Conservation (phyloP, 352 stramenopile genomes). For the Pythium diclinum region DNA sequence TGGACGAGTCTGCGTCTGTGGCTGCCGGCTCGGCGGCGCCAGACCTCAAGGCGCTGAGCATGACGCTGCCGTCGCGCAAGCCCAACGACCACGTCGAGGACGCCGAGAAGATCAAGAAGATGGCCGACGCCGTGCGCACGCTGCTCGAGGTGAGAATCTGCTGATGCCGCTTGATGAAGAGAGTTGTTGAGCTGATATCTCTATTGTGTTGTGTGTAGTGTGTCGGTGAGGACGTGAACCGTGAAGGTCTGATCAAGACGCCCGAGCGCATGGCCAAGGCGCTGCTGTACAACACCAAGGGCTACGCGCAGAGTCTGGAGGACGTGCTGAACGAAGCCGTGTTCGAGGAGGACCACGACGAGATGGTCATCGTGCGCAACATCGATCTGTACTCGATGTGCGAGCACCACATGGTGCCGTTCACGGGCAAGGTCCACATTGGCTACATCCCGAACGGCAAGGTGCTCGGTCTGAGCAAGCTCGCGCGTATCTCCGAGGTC, state of each 20-base stretch:
- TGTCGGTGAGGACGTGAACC: slow-evolving; percentile 93
- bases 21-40: slow-evolving; percentile 1
- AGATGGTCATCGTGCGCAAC: slow-evolving; percentile 99
- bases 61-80: slow-evolving; percentile 54
- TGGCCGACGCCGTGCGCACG: slow-evolving; percentile 91
- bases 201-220: slow-evolving; percentile 34
- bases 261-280: slow-evolving; percentile 97
- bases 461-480: slow-evolving; percentile 98
- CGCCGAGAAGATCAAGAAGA: slow-evolving; percentile 85
- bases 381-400: slow-evolving; percentile 99
- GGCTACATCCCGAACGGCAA: slow-evolving; percentile 94
- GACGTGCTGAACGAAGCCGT: slow-evolving; percentile 96
- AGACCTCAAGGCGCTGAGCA: slow-evolving; percentile 50
- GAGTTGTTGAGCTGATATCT: background rate
- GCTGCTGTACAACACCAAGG: slow-evolving; percentile 95
- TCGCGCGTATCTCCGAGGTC: slow-evolving; percentile 97
- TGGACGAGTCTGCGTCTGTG: background rate
- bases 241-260: slow-evolving; percentile 95
- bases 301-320: slow-evolving; percentile 89
- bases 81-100: slow-evolving; percentile 72
- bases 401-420: slow-evolving; percentile 99
- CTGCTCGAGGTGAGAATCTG: slow-evolving; percentile 83
- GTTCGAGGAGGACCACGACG: slow-evolving; percentile 97
- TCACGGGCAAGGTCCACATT: slow-evolving; percentile 96
- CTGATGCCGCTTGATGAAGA: background rate